Evolutionary conservation across 1,139 yeast genomes (phyloP), one percentile per base, ranked within the genome.

Genomic region (Yamadazyma triangularis): DNA sequence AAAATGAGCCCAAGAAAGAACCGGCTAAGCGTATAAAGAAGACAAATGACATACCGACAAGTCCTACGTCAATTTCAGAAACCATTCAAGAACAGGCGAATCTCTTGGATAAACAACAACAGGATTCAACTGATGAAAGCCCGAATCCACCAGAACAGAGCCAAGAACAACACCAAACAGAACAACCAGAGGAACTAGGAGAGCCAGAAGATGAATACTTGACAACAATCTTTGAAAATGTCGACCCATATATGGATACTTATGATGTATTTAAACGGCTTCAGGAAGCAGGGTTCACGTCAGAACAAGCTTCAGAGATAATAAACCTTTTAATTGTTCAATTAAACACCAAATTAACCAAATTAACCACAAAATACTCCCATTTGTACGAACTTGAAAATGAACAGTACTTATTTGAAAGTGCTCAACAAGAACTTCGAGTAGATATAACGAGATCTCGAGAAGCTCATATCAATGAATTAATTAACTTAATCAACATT

Each of bases 401-500:
- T 48, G 96, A 88, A 47, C 73, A 77, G 15, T 91, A 91, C 52
- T 61, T 91, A 18, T 89, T 88, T 56, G 93, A 88, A 51, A 94
- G 96, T 27, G 96, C 96, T 0, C 86, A 88, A 43, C 83, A 91
- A 35, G 97, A 91, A 53, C 61, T 91, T 25, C 58, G 84, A 30
- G 87, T 85, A 24, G 96, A 88, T 47, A 75, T 88, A 14, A 79
- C 83, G 26, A 70, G 83, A 30, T 72, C 83, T 13, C 64, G 96
- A 39, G 89, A 83, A 42, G 65, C 68, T 14, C 87, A 86, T 43
- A 66, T 84, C 31, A 79, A 80, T 42, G 85, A 81, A 39, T 62
- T 79, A 35, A 76, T 82, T 15, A 77, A 79, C 39, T 73, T 78
- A 30, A 77, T 84, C 37, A 77, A 83, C 27, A 71, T 78, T 24